Percentiles rank a stretch among this genome's conserved stretches.
Evolutionary conservation across 2,329 filamentous ascomycete genomes (phyloP).

Genomic region (Stylonectria norvegica): DNA sequence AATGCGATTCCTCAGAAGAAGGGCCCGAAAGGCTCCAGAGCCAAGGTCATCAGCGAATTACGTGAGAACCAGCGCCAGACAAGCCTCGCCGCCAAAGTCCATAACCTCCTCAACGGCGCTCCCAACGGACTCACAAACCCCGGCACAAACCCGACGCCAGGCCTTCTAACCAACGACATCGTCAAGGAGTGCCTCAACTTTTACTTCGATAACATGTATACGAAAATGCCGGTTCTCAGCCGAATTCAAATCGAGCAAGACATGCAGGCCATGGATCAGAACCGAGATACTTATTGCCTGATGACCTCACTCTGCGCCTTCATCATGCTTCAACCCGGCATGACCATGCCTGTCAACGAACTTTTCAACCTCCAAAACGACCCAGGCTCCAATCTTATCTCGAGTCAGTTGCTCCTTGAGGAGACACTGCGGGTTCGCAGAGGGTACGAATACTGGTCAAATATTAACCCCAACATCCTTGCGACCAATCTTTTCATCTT

Average conservation of each 20-base stretch:
- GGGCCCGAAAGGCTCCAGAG: conserved; percentile 69
- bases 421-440: conserved; percentile 64
- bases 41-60: conserved; percentile 72
- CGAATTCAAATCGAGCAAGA: conserved; percentile 57
- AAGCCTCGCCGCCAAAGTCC: conserved; percentile 59
- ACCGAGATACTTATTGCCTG: conserved; percentile 61
- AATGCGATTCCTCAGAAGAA: conserved; percentile 74
- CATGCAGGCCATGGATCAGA: conserved; percentile 58
- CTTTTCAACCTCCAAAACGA: conserved; percentile 54
- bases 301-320: conserved; percentile 63
- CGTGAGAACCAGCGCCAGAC: conserved; percentile 66
- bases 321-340: conserved; percentile 67
- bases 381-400: conserved; percentile 58
- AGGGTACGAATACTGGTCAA: conserved; percentile 57
- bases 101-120: conserved; percentile 57
- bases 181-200: conserved; percentile 65
- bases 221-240: conserved; percentile 60
- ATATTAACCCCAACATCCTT: conserved; percentile 54
- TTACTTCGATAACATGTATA: conserved; percentile 66
- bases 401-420: conserved; percentile 63
- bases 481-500: conserved; percentile 80
- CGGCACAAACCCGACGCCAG: conserved; percentile 53
- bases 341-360: conserved; percentile 56
- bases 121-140: conserved; percentile 46
- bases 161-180: conserved; percentile 58